Evolutionary conservation across 2,329 filamentous ascomycete species (phyloP), one percentile per base, ranked within the genome.

Genomic region (Beauveria asiatica): DNA sequence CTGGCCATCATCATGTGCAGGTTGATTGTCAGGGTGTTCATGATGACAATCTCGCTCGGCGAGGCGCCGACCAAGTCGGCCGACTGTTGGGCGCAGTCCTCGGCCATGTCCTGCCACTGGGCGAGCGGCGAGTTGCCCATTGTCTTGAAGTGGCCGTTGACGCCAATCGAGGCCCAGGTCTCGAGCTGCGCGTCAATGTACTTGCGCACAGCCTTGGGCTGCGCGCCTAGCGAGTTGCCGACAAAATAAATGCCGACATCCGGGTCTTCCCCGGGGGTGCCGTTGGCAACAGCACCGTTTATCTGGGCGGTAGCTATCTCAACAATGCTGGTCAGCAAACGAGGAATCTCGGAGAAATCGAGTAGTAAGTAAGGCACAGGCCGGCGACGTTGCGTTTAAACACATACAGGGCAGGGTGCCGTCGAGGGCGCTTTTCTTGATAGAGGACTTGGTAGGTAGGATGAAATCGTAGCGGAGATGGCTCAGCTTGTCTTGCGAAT

Each of bases 171-270:
- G 0, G 87, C 87, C 92, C 92, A 96, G 3, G 90, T 91, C 63
- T 88, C 83, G 1, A 96, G 81, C 65, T 95, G 91, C 5, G 84
- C 81, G 50, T 86, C 78, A 63, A 96, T 75, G 63, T 90, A 86
- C 17, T 80, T 75, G 19, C 82, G 78, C 0, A 87, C 85, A 16
- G 82, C 81, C 63, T 82, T 84, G 49, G 92, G 91, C 71, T 96
- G 92, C 4, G 93, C 82, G 42, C 92, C 92, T 1, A 96, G 81
- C 0, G 91, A 96, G 76, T 96, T 96, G 60, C 92, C 92, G 65
- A 91, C 93, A 64, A 97, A 85, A 73, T 96, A 97, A 62, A 90
- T 86, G 62, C 72, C 71, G 61, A 70, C 67, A 51, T 73, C 66
- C 6, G 66, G 74, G n/a, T 77, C 68, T 1, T 72, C 68, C 16